Evolutionary conservation across 139 green algal genomes (phyloP).

Genomic region (Micromonas commoda): DNA sequence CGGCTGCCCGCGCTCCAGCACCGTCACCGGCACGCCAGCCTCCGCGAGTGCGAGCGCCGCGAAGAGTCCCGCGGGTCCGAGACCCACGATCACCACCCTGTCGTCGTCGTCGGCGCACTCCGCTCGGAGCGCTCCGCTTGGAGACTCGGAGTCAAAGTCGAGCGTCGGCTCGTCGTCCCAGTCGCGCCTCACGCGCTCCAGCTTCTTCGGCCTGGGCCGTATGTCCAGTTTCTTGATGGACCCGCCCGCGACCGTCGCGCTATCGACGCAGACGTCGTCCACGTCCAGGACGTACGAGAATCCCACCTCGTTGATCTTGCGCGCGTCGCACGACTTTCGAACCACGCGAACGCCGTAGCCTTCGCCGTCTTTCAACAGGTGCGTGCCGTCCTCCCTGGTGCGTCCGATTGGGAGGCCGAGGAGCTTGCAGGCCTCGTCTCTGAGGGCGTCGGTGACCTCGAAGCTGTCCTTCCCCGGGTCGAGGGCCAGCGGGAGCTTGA

Average conservation of each 20-base stretch:
- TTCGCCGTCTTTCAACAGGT: not conserved
- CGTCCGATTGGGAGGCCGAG: slow-evolving; percentile 33
- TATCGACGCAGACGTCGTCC: slow-evolving; percentile 4
- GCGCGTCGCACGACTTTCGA: slow-evolving; percentile 40
- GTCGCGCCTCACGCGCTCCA: not conserved
- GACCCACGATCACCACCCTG: slow-evolving; percentile 34
- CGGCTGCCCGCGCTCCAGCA: slow-evolving; percentile 70
- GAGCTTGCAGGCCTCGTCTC: slow-evolving; percentile 26
- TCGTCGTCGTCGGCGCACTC: not conserved
- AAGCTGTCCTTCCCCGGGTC: slow-evolving; percentile 62
- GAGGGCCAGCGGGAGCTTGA: slow-evolving; percentile 37
- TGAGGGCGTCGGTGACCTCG: slow-evolving; percentile 32
- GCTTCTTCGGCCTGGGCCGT: slow-evolving; percentile 19
- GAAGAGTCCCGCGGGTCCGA: slow-evolving; percentile 73
- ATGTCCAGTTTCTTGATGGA: slow-evolving; percentile 2
- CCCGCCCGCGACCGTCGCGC: slow-evolving; percentile 20
- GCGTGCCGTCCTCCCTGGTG: not conserved
- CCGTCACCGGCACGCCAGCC: slow-evolving; percentile 45
- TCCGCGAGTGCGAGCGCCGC: slow-evolving; percentile 62
- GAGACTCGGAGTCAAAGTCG: too few species aligned
- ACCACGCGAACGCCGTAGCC: slow-evolving; percentile 24
- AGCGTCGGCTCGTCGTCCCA: not conserved
- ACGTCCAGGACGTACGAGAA: slow-evolving; percentile 67
- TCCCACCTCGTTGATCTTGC: not conserved
- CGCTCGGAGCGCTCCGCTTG: not conserved